These are phyloP conservation scores for Hondaea fermentalgiana DNA, from an alignment of 108 stramenopile species.

Conservation along the genomic window DNA sequence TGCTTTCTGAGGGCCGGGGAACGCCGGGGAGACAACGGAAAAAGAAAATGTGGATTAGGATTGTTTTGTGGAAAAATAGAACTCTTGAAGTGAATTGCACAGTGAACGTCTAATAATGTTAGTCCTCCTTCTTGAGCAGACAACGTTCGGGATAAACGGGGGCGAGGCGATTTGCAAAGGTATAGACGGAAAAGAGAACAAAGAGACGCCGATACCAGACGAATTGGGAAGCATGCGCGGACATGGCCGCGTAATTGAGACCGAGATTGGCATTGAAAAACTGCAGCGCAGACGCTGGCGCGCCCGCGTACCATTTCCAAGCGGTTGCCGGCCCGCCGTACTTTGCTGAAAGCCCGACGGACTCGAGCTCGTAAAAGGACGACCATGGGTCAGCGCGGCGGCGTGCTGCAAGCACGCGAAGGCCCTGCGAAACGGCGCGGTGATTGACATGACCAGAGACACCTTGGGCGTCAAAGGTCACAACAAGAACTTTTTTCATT, in stretches of 20 bases:
- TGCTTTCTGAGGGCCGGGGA: too few relatives aligned
- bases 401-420: neutral
- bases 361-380: neutral
- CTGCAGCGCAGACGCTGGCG: neutral
- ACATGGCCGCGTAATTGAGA: conserved; percentile 27
- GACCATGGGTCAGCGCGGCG: neutral
- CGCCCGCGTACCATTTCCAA: neutral
- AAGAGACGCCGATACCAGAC: conserved; percentile 52
- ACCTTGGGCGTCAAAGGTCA: conserved; percentile 50
- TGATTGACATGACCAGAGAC: conserved; percentile 51
- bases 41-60: too few relatives aligned
- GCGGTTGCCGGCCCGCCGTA: neutral
- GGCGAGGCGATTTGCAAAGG: conserved; percentile 32
- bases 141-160: neutral
- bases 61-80: too few relatives aligned
- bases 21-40: too few relatives aligned
- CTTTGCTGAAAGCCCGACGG: neutral
- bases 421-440: neutral
- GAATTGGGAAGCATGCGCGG: conserved; percentile 42
- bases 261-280: neutral
- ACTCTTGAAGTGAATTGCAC: too few relatives aligned
- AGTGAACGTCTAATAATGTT: neutral
- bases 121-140: neutral
- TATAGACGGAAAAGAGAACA: conserved; percentile 43
- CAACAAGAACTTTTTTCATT: conserved; percentile 5